Evolutionary conservation across 2,329 filamentous ascomycete genomes (phyloP).

Genomic region (Cladosporium austrohemisphaericum): DNA sequence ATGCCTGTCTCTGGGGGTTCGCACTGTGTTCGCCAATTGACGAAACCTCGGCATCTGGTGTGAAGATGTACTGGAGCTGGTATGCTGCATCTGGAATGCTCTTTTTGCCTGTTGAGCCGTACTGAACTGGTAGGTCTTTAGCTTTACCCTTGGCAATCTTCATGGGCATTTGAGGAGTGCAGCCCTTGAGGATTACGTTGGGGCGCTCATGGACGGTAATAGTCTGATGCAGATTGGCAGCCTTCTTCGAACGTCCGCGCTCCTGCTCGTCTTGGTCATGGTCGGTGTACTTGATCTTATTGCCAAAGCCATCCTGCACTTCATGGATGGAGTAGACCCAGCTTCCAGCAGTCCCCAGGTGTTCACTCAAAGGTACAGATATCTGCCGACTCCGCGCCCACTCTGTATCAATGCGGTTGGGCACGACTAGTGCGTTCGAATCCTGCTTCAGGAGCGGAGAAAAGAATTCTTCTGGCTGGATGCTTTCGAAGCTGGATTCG

Average conservation of each 20-base stretch:
- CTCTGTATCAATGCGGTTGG: conserved; percentile 62
- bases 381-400: conserved; percentile 79
- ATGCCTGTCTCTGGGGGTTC: conserved; percentile 55
- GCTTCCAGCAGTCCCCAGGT: conserved; percentile 70
- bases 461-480: conserved; percentile 81
- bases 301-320: conserved; percentile 86
- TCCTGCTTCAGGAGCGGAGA: conserved; percentile 68
- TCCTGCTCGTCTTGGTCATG: conserved; percentile 63
- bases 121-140: conserved; percentile 66
- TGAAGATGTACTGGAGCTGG: conserved; percentile 77
- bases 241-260: conserved; percentile 41
- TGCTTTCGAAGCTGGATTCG: conserved; percentile 85
- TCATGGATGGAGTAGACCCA: conserved; percentile 93
- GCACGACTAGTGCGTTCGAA: conserved; percentile 50
- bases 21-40: conserved; percentile 67
- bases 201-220: conserved; percentile 88
- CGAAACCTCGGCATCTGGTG: conserved; percentile 65
- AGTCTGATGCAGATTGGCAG: conserved; percentile 62
- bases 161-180: conserved; percentile 74
- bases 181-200: conserved; percentile 65
- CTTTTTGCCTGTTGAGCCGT: conserved; percentile 58
- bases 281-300: conserved; percentile 70
- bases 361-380: conserved; percentile 82
- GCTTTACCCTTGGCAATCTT: conserved; percentile 74
- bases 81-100: conserved; percentile 62